Percentiles rank a stretch among this genome's conserved stretches.
These are phyloP conservation scores for Neoscytalidium dimidiatum DNA, from an alignment of 2,329 filamentous ascomycete genomes.

Conservation along the genomic window DNA sequence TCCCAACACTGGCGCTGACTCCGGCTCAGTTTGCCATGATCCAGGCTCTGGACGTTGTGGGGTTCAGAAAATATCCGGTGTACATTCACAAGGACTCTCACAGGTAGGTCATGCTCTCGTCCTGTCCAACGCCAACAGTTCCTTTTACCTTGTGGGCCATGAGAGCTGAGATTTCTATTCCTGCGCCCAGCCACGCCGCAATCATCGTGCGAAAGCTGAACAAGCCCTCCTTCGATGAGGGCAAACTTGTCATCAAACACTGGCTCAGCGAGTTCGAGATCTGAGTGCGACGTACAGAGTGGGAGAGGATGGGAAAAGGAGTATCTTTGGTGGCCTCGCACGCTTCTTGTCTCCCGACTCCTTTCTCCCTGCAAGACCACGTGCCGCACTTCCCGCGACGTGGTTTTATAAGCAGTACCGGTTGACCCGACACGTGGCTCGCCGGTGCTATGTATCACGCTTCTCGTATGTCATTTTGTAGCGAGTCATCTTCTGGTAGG, in stretches of 20 bases:
- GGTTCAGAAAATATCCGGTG: conserved; percentile 62
- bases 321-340: neutral
- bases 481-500: neutral
- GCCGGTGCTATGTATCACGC: neutral
- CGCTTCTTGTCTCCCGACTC: neutral
- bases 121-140: neutral
- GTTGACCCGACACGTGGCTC: neutral
- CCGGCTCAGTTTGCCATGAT: conserved; percentile 85
- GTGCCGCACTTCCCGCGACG: too few species aligned
- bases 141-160: conserved; percentile 32
- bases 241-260: conserved; percentile 74
- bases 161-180: neutral
- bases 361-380: too few species aligned
- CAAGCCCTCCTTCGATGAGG: conserved; percentile 70
- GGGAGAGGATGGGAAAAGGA: neutral
- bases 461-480: neutral
- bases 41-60: conserved; percentile 66
- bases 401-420: neutral
- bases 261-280: conserved; percentile 76
- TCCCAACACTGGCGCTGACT: conserved; percentile 75
- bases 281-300: conserved; percentile 31
- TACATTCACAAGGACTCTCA: conserved; percentile 71
- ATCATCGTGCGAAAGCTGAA: conserved; percentile 74
- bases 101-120: neutral
- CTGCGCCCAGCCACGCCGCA: conserved; percentile 73